A percentile compares a stretch with the other conserved stretches of the same genome.
Conservation (phyloP, 2,329 filamentous ascomycete genomes). For the Tolypocladium inflatum region DNA sequence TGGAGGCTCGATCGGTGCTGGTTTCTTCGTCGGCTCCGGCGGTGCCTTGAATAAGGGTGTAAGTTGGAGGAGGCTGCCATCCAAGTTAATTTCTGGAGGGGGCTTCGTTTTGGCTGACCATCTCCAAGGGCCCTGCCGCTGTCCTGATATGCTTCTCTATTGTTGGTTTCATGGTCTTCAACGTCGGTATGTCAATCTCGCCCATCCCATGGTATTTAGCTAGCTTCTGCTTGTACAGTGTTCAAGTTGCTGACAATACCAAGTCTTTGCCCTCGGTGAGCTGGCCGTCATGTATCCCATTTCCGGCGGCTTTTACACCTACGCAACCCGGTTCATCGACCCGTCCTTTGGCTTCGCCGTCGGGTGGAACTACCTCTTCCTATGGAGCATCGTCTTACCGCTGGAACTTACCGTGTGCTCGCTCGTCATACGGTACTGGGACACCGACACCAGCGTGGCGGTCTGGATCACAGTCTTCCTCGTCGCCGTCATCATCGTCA, state of each 20-base stretch:
- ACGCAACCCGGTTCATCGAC: slow-evolving; percentile 51
- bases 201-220: too few species aligned
- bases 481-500: slow-evolving; percentile 37
- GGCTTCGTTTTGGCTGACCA: background rate
- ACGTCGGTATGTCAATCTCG: slow-evolving; percentile 28
- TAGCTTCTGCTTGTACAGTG: background rate
- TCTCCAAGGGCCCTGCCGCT: slow-evolving; percentile 25
- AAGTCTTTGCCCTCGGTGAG: slow-evolving; percentile 51
- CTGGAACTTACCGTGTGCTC: slow-evolving; percentile 41
- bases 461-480: slow-evolving; percentile 47
- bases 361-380: slow-evolving; percentile 35
- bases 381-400: slow-evolving; percentile 40
- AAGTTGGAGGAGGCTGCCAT: slow-evolving; percentile 12
- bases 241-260: background rate
- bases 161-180: slow-evolving; percentile 52
- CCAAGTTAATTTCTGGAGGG: too few species aligned
- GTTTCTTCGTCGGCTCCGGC: slow-evolving; percentile 54
- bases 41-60: slow-evolving; percentile 41
- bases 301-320: slow-evolving; percentile 54
- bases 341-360: slow-evolving; percentile 50
- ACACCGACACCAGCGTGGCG: slow-evolving; percentile 30
- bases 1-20: slow-evolving; percentile 51
- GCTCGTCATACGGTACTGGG: slow-evolving; percentile 44
- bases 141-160: slow-evolving; percentile 42
- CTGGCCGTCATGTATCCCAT: slow-evolving; percentile 53